Evolutionary conservation across 345 rosid species (phyloP), one percentile per base, ranked within the genome.

Genomic region (Trapa incisa): DNA sequence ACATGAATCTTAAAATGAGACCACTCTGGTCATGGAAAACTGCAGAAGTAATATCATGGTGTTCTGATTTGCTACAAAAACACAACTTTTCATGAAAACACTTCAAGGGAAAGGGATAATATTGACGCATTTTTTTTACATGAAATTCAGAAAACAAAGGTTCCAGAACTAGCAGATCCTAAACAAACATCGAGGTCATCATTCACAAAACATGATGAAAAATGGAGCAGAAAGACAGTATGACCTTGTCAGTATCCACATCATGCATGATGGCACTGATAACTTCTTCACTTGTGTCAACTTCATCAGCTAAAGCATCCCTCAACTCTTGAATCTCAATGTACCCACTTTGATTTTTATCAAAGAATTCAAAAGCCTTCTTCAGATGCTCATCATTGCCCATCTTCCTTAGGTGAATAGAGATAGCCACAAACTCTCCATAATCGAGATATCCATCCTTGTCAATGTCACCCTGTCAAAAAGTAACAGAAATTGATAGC

Each of bases 161-260:
- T 11, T 3, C 15, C 38, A 58, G 16, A 32, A 50, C 3, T 17
- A 12, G 16, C 36, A 29, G 36, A 22, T 57, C 61, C 37, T 57
- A 32, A 57, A 16, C 29, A 29, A 22, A n/a, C 29, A 57, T 10
- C 0, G 16, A 11, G 63, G 16, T 29, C 37, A 22, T 54, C 0
- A 22, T 22, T 22, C 33, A 54, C 2, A 4, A 22, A 3, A n/a
- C 57, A 48, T 37, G 6, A 58, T 56, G 15, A 64, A 36, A 52
- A 13, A 50, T 13, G 29, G 14, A 50, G 41, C 1, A 48, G 16
- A 16, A 60, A 54, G 32, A 42, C 42, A 47, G 61, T 63, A 79
- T 66, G 57, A 91, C 99, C 96, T 89, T 91, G 79, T 94, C 93
- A 2, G 96, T 84, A 76, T 94, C 99, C 58, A 94, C 97, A 66